Base-by-base conservation (phyloP, 1,139 yeast genomes). In the Nakaseomyces bracarensis region DNA sequence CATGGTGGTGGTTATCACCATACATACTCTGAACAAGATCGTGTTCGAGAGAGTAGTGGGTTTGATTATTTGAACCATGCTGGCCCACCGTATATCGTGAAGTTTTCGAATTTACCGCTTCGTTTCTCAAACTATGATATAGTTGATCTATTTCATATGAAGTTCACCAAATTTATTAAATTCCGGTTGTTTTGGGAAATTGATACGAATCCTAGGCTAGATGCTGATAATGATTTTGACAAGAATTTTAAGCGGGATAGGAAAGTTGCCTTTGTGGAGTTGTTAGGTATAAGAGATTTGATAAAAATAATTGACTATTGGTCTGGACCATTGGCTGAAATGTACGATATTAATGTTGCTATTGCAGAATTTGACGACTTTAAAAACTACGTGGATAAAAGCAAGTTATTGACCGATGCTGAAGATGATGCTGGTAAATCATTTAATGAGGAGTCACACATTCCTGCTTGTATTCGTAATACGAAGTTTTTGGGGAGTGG, bases 261-360 rank as follows among this genome's bases (percentile, higher is more conserved):
- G 44, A 76, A 75, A 53, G 75, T 75, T n/a, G 77, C 82, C 4
- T 78, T 78, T 61, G 81, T 77, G 3, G 83, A 78, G 55, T 61
- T 78, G 47, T 59, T 62, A 18, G 61, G 71, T 6, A 60, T 63
- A 28, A 66, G 66, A 20, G 82, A 77, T 48, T 59, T 73, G 54
- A 61, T 66, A 33, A 75, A 65, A 46, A 64, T 64, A 25, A 42
- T 63, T 30, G 49, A 47, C 30, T 52, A 52, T 41, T 57, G 62
- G 63, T 35, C 43, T 1, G 34, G 42, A n/a, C 64, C 64, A 18
- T 44, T 59, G 39, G 46, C 42, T 28, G 60, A 58, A 19, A 48
- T 58, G 27, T 53, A 58, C 33, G 47, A 51, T 19, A 58, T 59
- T 31, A 43, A 44, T 4, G 51, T 52, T 5, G 53, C 52, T 14